Evolutionary conservation across 1,139 yeast genomes (phyloP).

Genomic region (Zhuliangozyma parablackwelliae): DNA sequence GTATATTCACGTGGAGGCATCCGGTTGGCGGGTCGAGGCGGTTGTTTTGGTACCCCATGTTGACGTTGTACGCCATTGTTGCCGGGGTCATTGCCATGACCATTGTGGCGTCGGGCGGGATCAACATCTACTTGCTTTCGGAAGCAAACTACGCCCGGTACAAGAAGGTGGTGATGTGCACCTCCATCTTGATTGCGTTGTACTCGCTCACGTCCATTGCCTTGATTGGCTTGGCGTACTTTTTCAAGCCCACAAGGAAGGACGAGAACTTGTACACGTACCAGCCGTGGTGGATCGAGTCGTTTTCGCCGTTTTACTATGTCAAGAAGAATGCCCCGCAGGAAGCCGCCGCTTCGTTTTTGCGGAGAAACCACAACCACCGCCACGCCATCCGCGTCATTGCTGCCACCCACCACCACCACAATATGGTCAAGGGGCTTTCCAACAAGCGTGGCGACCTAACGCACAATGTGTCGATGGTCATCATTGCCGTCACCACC

Average conservation of each 20-base stretch:
- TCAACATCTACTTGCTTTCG: constrained; percentile 56
- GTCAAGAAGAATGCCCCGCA: constrained; percentile 45
- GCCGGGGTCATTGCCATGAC: constrained; percentile 61
- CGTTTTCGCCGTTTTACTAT: constrained; percentile 52
- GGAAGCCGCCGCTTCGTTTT: constrained; percentile 49
- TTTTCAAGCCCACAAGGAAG: constrained; percentile 52
- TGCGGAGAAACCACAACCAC: constrained; percentile 45
- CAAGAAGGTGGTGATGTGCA: constrained; percentile 54
- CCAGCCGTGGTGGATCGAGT: constrained; percentile 80
- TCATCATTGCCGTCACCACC: constrained; percentile 49
- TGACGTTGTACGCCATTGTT: constrained; percentile 49
- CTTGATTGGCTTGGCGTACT: constrained; percentile 49
- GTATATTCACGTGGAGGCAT: constrained; percentile 79
- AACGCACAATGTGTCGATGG: constrained; percentile 46
- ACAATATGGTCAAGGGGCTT: constrained; percentile 41
- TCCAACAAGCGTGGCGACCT: constrained; percentile 42
- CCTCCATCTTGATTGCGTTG: constrained; percentile 52
- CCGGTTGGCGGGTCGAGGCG: constrained; percentile 66
- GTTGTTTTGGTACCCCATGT: constrained; percentile 54
- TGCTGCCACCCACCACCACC: constrained; percentile 44
- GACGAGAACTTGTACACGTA: constrained; percentile 55
- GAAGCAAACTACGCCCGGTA: constrained; percentile 44
- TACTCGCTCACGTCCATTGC: constrained; percentile 54
- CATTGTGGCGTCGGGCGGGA: constrained; percentile 60
- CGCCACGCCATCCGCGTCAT: constrained; percentile 50